Conservation (phyloP, 176 grass and related monocot species). For the Musa acuminata region DNA sequence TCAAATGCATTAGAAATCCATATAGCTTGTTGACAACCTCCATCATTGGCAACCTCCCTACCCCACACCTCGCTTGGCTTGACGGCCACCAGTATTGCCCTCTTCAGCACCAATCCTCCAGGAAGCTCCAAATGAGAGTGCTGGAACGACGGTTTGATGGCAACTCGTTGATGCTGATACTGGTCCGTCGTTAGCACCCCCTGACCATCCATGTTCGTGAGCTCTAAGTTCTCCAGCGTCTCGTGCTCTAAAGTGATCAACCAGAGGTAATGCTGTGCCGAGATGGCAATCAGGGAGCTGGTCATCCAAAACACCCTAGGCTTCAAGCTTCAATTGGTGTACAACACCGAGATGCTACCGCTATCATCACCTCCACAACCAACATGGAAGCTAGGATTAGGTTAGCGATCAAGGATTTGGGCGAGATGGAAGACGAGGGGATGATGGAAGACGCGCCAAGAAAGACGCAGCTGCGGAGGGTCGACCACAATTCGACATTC, state of each 20-base stretch:
- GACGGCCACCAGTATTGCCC: slow-evolving; percentile 77
- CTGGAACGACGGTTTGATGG: slow-evolving; percentile 66
- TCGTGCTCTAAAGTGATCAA: slow-evolving; percentile 57
- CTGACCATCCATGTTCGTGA: slow-evolving; percentile 67
- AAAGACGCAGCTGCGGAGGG: slow-evolving; percentile 63
- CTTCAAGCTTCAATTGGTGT: slow-evolving; percentile 53
- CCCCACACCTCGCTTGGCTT: slow-evolving; percentile 50
- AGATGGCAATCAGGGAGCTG: slow-evolving; percentile 72
- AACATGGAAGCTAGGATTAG: slow-evolving; percentile 14
- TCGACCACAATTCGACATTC: slow-evolving; percentile 83
- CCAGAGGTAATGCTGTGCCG: slow-evolving; percentile 65
- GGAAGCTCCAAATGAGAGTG: slow-evolving; percentile 59
- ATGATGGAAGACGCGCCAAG: slow-evolving; percentile 52
- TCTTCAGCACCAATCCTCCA: slow-evolving; percentile 52
- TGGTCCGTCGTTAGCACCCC: slow-evolving; percentile 69
- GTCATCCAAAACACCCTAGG: slow-evolving; percentile 81
- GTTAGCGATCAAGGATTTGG: slow-evolving; percentile 18
- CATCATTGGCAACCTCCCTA: slow-evolving; percentile 20
- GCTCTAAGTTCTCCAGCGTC: slow-evolving; percentile 53
- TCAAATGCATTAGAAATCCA: slow-evolving; percentile 83
- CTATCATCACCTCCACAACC: slow-evolving; percentile 32
- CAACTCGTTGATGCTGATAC: slow-evolving; percentile 45
- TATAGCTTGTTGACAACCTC: too few relatives aligned
- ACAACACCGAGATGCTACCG: slow-evolving; percentile 65
- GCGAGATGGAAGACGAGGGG: background rate